Evolutionary conservation across 2,329 filamentous ascomycete species (phyloP).

Genomic region (Coniochaeta ligniaria): DNA sequence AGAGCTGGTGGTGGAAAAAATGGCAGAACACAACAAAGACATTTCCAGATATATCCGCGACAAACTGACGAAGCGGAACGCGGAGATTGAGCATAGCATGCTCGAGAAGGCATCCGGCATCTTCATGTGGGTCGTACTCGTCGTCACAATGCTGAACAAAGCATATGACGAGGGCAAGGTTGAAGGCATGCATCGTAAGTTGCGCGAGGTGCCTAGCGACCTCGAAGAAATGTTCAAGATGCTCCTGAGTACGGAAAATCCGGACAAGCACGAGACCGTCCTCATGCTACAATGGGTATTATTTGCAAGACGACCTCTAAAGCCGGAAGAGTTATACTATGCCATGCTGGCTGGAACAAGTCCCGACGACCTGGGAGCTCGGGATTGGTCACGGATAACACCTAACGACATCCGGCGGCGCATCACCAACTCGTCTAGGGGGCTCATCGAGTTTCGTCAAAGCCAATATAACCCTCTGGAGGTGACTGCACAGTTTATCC

Average conservation of each 20-base stretch:
- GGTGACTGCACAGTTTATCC: conserved; percentile 44
- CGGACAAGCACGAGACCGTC: conserved; percentile 29
- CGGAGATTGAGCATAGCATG: conserved; percentile 11
- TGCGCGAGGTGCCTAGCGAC: conserved; percentile 25
- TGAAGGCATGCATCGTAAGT: conserved; percentile 15
- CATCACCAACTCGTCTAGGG: conserved; percentile 36
- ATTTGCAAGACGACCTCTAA: conserved; percentile 24
- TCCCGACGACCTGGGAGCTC: conserved; percentile 20
- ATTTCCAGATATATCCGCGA: neutral
- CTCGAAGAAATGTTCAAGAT: conserved; percentile 41
- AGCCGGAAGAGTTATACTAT: neutral
- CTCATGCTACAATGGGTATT: conserved; percentile 46
- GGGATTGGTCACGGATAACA: conserved; percentile 13
- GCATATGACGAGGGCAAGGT: conserved; percentile 21
- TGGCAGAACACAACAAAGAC: conserved; percentile 4
- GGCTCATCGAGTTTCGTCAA: conserved; percentile 32
- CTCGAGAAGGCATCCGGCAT: conserved; percentile 26
- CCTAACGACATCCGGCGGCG: conserved; percentile 19
- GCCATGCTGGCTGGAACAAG: neutral
- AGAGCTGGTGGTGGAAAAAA: conserved; percentile 22
- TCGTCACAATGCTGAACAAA: conserved; percentile 26
- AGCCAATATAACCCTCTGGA: too few relatives aligned
- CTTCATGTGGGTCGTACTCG: conserved; percentile 33
- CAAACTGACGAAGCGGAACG: conserved; percentile 7
- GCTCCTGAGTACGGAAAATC: conserved; percentile 37